Base-by-base conservation (phyloP, 129 eudicot genomes). In the Flaveria trinervia region DNA sequence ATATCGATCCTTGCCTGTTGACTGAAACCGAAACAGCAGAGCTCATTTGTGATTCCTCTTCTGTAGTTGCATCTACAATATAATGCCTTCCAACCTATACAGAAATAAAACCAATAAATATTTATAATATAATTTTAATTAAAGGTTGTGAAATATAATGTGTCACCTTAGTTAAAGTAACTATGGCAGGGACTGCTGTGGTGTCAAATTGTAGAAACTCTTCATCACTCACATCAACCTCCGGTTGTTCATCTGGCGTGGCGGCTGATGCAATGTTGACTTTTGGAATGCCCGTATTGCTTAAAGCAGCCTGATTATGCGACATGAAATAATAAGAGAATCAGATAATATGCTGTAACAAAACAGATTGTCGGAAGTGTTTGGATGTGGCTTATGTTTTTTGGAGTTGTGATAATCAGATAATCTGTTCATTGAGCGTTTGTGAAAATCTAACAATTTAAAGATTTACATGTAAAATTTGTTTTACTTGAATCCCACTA, bases 21-120 rank as follows among this genome's bases (percentile, higher is more conserved):
- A 95, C 36, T 3, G 99, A 95, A 44, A 91, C 80, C 18, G 99
- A 95, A 26, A 92, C 79, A 60, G 96, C 97, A 0, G 89, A 88
- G 64, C 88, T 89, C 99, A 95, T 95, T 69, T 91, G 89, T 62
- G 99, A 95, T 76, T 95, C 97, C 80, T 95, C 99, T 76, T 95
- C 99, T 67, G 87, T 76, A 51, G 97, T 89, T 68, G 99, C 99
- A 85, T 95, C 97, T 16, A 88, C 94, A 41, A 92, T 95, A 64
- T 95, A 92, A 75, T 92, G 95, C 79, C 86, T 89, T 60, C 99
- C 99, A 22, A 95, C 88, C 99, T 91, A 81, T 65, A 12, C 2
- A 9, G 11, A 46, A 54, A 60, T 51, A 16, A 66, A 39, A 26
- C 11, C 7, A n/a, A 39, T n/a, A 65, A 16, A n/a, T 22, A 20